A percentile compares a stretch with the other conserved stretches of the same genome.
Evolutionary conservation across 2,329 filamentous ascomycete genomes (phyloP).

Genomic region (Colletotrichum spaethianum): DNA sequence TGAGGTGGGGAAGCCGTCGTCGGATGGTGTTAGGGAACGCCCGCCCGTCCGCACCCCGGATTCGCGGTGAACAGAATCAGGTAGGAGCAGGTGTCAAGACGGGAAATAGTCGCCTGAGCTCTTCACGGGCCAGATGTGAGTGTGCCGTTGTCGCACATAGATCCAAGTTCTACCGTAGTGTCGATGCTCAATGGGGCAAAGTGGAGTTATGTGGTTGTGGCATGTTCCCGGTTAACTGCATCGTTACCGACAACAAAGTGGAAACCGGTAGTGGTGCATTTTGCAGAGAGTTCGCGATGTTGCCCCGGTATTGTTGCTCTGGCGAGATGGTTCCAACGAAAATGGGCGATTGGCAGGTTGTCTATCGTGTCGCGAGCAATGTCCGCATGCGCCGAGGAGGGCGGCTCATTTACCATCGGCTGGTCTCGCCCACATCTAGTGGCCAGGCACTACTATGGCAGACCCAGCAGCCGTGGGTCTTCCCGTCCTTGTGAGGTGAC

Average conservation of each 20-base stretch:
- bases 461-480: background rate
- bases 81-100: background rate
- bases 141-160: too few species aligned
- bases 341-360: background rate
- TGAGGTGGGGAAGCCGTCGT: background rate
- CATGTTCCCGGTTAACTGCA: background rate
- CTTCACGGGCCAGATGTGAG: background rate
- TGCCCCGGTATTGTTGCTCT: background rate
- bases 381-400: conserved; percentile 1
- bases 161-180: too few species aligned
- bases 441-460: background rate
- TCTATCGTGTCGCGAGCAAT: conserved; percentile 9
- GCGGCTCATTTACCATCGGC: conserved; percentile 16
- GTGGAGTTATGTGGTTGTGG: background rate
- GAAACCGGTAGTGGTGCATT: background rate
- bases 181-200: background rate
- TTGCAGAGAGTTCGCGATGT: background rate
- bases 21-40: conserved; percentile 19
- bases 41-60: conserved; percentile 27
- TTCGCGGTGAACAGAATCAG: conserved; percentile 12
- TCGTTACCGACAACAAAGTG: background rate
- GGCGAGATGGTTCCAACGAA: background rate
- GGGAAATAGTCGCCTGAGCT: background rate
- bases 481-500: background rate
- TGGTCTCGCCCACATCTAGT: conserved; percentile 1